These are phyloP conservation scores for Podaxis sp. DNA, from an alignment of 768 basidiomycete species.

Conservation along the genomic window DNA sequence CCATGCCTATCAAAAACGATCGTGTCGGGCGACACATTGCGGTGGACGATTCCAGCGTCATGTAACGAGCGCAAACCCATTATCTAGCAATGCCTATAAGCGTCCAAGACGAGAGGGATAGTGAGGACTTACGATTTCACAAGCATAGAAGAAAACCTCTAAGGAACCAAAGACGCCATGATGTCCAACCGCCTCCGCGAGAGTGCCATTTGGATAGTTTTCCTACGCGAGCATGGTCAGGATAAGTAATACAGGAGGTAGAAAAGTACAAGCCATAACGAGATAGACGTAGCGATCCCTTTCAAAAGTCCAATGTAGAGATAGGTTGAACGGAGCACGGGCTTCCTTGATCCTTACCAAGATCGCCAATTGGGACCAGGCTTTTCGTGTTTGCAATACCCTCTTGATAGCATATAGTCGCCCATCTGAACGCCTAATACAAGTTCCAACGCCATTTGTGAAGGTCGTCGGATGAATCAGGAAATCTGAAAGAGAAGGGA, in stretches of 20 bases:
- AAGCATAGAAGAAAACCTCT: conserved; percentile 40
- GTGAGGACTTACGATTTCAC: conserved; percentile 42
- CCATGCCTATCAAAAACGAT: conserved; percentile 42
- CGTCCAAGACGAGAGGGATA: not conserved
- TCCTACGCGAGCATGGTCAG: conserved; percentile 23
- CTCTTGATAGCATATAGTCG: conserved; percentile 11
- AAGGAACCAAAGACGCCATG: conserved; percentile 33
- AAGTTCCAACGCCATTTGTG: not conserved
- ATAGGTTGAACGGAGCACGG: not conserved
- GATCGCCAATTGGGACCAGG: conserved; percentile 12
- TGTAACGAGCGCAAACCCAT: conserved; percentile 45
- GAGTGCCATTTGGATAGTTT: conserved; percentile 27
- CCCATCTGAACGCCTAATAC: conserved; percentile 10
- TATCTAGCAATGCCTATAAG: conserved; percentile 25
- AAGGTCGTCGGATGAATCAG: not conserved
- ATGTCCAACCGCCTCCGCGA: conserved; percentile 28
- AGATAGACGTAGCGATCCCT: conserved; percentile 3
- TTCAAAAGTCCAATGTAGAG: conserved; percentile 6
- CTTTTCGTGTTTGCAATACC: conserved; percentile 4
- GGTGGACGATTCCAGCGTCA: conserved; percentile 43
- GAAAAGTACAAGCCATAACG: conserved; percentile 4
- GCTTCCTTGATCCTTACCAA: not conserved
- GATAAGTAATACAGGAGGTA: too few relatives aligned
- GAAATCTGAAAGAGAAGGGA: conserved; percentile 5
- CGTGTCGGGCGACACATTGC: conserved; percentile 42